Evolutionary conservation across 2,329 filamentous ascomycete genomes (phyloP), one percentile per base, ranked within the genome.

Genomic region (Colletotrichum liriopes): DNA sequence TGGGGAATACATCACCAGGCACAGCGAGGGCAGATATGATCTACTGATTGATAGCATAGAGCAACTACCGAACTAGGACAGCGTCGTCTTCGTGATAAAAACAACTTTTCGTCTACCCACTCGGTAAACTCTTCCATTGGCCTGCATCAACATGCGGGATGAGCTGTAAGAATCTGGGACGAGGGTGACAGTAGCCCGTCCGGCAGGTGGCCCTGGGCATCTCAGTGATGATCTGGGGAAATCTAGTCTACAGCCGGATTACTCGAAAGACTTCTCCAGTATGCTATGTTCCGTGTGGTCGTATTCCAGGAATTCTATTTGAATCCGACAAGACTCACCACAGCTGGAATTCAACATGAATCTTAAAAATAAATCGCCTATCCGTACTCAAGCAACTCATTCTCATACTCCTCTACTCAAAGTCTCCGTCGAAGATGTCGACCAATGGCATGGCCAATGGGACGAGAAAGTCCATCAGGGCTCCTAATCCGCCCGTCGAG

Each of bases 1-100:
- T 23, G 78, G 78, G 18, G 75, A 77, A 6, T 62, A 62, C 26
- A 49, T 71, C 29, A 56, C 16, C 16, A 65, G 65, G 29, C 75
- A 75, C 35, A 79, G 78, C 29, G 59, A 66, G 37, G 76, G 76
- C 8, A 76, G 78, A 8, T 77, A 77, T 49, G 76, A 79, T 64
- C 29, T 79, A 16, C 47, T 78, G 62, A 75, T 79, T 18, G 75
- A 78, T 16, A 79, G 77, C 32, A 54, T 78, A 45, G 76, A 80
- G 49, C 73, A 78, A 26, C 20, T 62, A 12, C 56, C 63, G 20
- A 71, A 56, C 32, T 65, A 69, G 35, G 23, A 7, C 3, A n/a
- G 8, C 9, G 5, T 20, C 20, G 5, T 29, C 32, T 39, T 32
- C 23, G 29, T 39, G 1, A 5, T 39, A 55, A 14, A 55, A 32